Evolutionary conservation across 2,329 filamentous ascomycete species (phyloP), one percentile per base, ranked within the genome.

Genomic region (Xylaria sp.): DNA sequence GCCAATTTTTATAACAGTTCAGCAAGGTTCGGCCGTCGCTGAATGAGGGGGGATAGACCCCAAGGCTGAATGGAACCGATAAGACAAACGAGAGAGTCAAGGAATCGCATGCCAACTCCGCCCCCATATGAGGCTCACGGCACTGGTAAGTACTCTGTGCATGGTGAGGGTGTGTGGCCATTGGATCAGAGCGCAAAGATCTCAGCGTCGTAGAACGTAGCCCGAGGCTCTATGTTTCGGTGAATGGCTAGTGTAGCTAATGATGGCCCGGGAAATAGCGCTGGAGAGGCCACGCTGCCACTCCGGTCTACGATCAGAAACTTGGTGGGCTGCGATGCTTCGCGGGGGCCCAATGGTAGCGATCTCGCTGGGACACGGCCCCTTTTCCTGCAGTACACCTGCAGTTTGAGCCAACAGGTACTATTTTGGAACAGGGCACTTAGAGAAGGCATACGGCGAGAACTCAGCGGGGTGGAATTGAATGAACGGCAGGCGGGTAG

Each of bases 121-220:
- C 72, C 72, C 71, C 72, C 66, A 46, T 51, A 67, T 34, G 64
- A 70, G 69, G 71, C 61, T 57, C 18, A 44, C 55, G 54, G 68
- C 51, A 57, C 20, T 50, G 59, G 59, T 48, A 65, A 37, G 56
- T 41, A 23, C 4, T 15, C 8, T 54, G 51, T n/a, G 28, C 9
- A 56, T 46, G 46, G 55, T 58, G 50, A 56, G 65, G 73, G 73
- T 68, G 68, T 68, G 25, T 39, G 50, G 66, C 20, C 61, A 65
- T 68, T 70, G 69, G 68, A 25, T 58, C 25, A 58, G 15, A 34
- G 20, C 15, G n/a, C 46, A 55, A 54, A 58, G 58, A 28, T 23
- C 9, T 20, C 54, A n/a, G 37, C 23, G 34, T 63, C 48, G 58
- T 44, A 18, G 34, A 44, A n/a, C 51, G 23, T 12, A 44, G 34